phyloP scores from a whole-genome alignment of 1,139 yeast genomes.

The Geotrichum fermentans region DNA sequence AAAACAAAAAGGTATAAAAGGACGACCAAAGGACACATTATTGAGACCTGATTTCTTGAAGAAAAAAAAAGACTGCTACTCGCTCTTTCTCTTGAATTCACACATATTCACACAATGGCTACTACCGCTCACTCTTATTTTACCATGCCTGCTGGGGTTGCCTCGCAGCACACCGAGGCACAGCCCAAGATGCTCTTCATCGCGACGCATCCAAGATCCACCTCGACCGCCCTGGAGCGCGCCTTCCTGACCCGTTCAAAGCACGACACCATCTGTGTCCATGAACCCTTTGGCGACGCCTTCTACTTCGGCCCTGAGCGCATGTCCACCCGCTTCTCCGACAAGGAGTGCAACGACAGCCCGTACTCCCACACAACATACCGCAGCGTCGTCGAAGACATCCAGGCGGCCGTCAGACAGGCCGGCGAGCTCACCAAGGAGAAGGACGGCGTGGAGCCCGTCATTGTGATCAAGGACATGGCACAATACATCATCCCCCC shows the following conservation, averaged over 20 bases:
- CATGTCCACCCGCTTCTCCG: constrained; percentile 27
- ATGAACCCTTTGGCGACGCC: constrained; percentile 34
- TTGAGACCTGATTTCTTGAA: neutral
- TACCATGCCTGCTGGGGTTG: neutral
- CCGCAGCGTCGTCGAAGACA: constrained; percentile 23
- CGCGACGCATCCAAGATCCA: constrained; percentile 32
- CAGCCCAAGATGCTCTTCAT: constrained; percentile 22
- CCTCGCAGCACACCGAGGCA: neutral
- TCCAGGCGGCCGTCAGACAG: constrained; percentile 4
- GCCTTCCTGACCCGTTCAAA: constrained; percentile 28
- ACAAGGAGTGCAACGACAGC: constrained; percentile 20
- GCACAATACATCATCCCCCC: constrained; percentile 33
- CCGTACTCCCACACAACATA: constrained; percentile 24
- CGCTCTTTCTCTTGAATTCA: neutral
- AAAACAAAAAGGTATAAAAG: neutral
- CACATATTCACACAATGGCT: neutral
- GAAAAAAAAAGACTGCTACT: neutral
- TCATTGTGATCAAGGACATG: constrained; percentile 32
- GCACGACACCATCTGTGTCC: constrained; percentile 27
- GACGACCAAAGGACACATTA: too few species aligned
- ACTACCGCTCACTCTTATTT: neutral
- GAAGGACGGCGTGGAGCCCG: constrained; percentile 8
- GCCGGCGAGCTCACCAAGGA: neutral
- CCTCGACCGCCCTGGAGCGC: constrained; percentile 33
- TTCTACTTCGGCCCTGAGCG: constrained; percentile 32